Percentiles rank a stretch among this genome's conserved stretches.
These are phyloP conservation scores for Aegle marmelos DNA, from an alignment of 345 rosid genomes.

Conservation along the genomic window DNA sequence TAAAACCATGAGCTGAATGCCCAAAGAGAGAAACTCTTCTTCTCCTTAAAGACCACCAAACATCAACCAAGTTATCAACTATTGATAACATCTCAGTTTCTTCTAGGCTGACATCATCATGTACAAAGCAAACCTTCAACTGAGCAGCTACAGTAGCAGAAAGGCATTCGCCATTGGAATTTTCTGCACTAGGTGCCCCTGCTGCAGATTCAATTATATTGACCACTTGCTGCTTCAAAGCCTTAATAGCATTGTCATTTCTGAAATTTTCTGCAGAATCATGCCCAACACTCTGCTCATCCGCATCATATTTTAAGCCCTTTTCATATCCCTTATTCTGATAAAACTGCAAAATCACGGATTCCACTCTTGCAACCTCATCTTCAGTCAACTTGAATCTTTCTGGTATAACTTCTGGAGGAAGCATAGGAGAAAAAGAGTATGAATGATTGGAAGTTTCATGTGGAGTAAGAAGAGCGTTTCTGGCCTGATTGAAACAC, in stretches of 20 bases:
- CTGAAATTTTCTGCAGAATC: constrained; percentile 36
- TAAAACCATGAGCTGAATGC: constrained; percentile 77
- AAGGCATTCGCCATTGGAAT: constrained; percentile 47
- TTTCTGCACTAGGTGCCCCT: constrained; percentile 68
- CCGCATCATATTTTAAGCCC: constrained; percentile 25
- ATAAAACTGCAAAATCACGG: constrained; percentile 40
- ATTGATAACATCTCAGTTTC: constrained; percentile 37
- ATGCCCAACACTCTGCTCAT: constrained; percentile 25
- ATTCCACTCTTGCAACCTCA: constrained; percentile 53
- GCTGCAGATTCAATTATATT: constrained; percentile 69
- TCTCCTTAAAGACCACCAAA: constrained; percentile 84
- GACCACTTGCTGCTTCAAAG: constrained; percentile 51
- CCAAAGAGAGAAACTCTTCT: constrained; percentile 85
- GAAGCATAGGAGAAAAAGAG: constrained; percentile 58
- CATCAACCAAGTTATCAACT: constrained; percentile 57
- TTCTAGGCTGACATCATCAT: constrained; percentile 37
- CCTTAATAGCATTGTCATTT: constrained; percentile 27
- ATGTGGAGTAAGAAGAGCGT: constrained; percentile 35
- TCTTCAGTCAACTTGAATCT: constrained; percentile 66
- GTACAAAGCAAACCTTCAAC: constrained; percentile 38
- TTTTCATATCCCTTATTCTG: constrained; percentile 28
- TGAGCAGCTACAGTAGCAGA: constrained; percentile 64
- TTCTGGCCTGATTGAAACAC: constrained; percentile 80
- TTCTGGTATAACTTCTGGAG: constrained; percentile 56
- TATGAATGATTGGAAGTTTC: constrained; percentile 42